Evolutionary conservation across 345 rosid genomes (phyloP).

Genomic region (Citrus glauca): DNA sequence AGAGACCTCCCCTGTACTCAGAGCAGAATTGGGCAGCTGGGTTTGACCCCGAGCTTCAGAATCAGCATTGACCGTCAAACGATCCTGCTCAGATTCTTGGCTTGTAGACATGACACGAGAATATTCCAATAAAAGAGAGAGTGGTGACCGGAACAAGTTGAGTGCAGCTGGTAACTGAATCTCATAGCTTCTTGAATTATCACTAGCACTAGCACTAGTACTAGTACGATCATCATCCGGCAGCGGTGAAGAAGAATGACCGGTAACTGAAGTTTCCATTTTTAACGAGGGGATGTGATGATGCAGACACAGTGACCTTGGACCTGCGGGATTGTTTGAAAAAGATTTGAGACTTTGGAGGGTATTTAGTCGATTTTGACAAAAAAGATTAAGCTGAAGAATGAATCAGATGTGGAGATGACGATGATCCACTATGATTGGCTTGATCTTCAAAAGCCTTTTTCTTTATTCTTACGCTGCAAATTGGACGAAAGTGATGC

Average conservation of each 20-base stretch:
- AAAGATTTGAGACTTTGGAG: not conserved
- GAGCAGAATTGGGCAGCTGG: conserved; percentile 13
- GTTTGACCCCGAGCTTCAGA: conserved; percentile 1
- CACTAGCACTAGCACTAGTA: not conserved
- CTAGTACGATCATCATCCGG: not conserved
- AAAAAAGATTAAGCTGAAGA: not conserved
- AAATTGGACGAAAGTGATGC: not conserved
- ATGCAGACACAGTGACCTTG: not conserved
- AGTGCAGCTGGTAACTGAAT: conserved; percentile 20
- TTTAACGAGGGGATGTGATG: not conserved
- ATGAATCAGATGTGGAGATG: not conserved
- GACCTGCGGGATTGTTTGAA: not conserved
- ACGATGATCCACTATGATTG: not conserved
- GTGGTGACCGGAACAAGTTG: conserved; percentile 28
- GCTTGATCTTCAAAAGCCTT: not conserved
- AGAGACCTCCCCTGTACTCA: conserved; percentile 32
- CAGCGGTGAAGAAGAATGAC: not conserved
- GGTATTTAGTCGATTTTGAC: not conserved
- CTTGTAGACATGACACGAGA: conserved; percentile 21
- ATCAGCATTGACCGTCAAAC: not conserved
- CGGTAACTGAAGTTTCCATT: conserved; percentile 13
- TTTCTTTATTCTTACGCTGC: not conserved
- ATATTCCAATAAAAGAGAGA: conserved; percentile 32
- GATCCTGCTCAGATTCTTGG: conserved; percentile 7
- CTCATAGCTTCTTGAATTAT: conserved; percentile 21